Percentiles rank a stretch among this genome's conserved stretches.
Conservation (phyloP, 768 basidiomycete species). For the Amanita muscaria region DNA sequence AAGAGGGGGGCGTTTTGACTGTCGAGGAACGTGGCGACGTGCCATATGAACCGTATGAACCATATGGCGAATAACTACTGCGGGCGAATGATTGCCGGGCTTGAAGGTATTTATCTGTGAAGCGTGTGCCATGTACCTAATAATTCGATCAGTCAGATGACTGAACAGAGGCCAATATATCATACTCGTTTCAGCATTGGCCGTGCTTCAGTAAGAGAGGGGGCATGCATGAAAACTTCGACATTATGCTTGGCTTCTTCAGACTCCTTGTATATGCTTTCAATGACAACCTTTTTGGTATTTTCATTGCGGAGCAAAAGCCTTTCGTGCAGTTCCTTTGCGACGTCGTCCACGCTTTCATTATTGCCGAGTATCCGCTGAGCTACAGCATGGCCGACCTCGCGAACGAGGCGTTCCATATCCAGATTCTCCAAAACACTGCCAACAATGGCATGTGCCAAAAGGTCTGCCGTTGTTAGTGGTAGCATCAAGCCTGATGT, state of each 20-base stretch:
- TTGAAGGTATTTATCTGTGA: constrained; percentile 92
- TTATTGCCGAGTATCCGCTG: constrained; percentile 87
- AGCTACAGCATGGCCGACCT: constrained; percentile 91
- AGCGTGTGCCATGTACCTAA: constrained; percentile 89
- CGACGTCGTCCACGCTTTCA: constrained; percentile 95
- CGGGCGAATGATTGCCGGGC: constrained; percentile 54
- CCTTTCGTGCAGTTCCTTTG: constrained; percentile 87
- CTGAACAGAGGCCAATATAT: constrained; percentile 6
- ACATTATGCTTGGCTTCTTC: constrained; percentile 89
- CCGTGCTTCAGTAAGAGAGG: constrained; percentile 62
- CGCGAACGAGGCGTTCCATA: constrained; percentile 92
- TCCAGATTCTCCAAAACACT: constrained; percentile 96
- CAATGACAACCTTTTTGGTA: constrained; percentile 94
- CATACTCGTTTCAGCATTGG: constrained; percentile 72
- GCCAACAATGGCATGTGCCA: constrained; percentile 93
- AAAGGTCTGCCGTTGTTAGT: constrained; percentile 87
- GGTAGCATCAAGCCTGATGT: constrained; percentile 96
- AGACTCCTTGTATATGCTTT: constrained; percentile 91
- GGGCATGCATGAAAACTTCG: constrained; percentile 67
- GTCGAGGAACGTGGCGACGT: constrained; percentile 32
- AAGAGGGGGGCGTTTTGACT: constrained; percentile 31
- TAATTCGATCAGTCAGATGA: constrained; percentile 2
- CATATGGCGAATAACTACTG: constrained; percentile 39
- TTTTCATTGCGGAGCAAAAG: constrained; percentile 87
- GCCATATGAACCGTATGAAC: too few species aligned